Conservation (phyloP, 148 eudicot genomes). For the Rhododendron kiyosumense region DNA sequence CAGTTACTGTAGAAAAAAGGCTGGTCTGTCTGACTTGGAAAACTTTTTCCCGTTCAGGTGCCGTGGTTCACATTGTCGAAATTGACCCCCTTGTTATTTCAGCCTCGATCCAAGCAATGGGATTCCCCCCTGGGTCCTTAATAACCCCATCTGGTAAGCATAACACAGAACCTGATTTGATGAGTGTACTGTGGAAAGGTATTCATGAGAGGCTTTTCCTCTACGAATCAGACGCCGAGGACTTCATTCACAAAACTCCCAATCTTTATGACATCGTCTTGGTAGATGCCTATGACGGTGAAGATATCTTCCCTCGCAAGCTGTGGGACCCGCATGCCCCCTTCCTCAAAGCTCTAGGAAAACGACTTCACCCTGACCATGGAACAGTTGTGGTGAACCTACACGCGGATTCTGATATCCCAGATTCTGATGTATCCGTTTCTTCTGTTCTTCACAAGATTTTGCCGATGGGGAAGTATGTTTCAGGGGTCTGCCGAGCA, state of each 20-base stretch:
- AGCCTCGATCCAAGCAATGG: slow-evolving; percentile 82
- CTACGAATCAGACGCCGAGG: slow-evolving; percentile 76
- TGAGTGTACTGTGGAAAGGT: slow-evolving; percentile 76
- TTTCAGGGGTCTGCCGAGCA: slow-evolving; percentile 53
- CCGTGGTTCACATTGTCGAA: slow-evolving; percentile 70
- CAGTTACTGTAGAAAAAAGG: not conserved
- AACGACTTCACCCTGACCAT: slow-evolving; percentile 66
- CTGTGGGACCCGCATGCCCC: slow-evolving; percentile 82
- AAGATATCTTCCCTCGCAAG: slow-evolving; percentile 77
- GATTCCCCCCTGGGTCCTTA: slow-evolving; percentile 70
- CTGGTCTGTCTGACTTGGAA: not conserved
- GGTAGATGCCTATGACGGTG: slow-evolving; percentile 88
- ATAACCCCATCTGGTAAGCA: slow-evolving; percentile 47
- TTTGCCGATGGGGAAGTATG: slow-evolving; percentile 67
- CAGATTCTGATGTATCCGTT: slow-evolving; percentile 20
- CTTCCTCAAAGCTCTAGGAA: slow-evolving; percentile 59
- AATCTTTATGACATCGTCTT: slow-evolving; percentile 72
- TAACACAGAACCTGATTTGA: slow-evolving; percentile 30
- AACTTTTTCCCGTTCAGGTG: slow-evolving; percentile 44
- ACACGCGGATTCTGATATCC: slow-evolving; percentile 56
- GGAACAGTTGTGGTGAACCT: slow-evolving; percentile 98
- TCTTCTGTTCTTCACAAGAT: slow-evolving; percentile 19
- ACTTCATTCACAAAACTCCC: slow-evolving; percentile 46
- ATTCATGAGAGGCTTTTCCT: slow-evolving; percentile 83
- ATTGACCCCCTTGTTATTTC: slow-evolving; percentile 87